Base-by-base conservation (phyloP, 1,139 yeast genomes). In the Protomyces gravidus region DNA sequence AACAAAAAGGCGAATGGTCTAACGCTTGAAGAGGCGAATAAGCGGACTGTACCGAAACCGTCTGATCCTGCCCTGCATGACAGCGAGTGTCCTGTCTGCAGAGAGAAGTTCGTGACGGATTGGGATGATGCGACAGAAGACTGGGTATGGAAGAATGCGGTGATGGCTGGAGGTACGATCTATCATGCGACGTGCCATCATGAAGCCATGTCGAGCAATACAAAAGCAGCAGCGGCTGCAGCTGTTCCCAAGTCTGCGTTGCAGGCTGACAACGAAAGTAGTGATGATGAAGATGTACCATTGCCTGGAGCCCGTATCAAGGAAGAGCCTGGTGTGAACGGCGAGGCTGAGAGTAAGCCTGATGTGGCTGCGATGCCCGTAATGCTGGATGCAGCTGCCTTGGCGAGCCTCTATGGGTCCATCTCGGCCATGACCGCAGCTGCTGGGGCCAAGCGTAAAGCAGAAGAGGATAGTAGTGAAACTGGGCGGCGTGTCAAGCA, bases 71-170 rank as follows among this genome's bases (percentile, higher is more conserved):
- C 78, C 21, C 82, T 83, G 66, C 85, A 86, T 80, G 82, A 80
- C 60, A 80, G 83, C 62, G 79, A 82, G 57, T 94, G 99, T 73
- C 85, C 89, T 7, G 83, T 92, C 45, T 94, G 99, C 75, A 84
- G 86, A 66, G 98, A 94, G 67, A 80, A 78, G 53, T 80, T 89
- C 59, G 79, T 80, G 64, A 90, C 95, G 5, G 82, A 83, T 6
- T 92, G 89, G 77, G 87, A 87, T 69, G 97, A 89, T 68, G 90
- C 86, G 59, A 76, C 83, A 3, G 97, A 96, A 48, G 97, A 90
- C 70, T 94, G 98, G 98, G 83, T 90, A 45, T 92, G 97, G 97
- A 80, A 77, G 66, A 84, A 86, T 69, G 89, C 96, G 49, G 78
- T 88, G 28, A 78, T 78, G 63, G 81, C 79, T 6, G 80, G 84